phyloP scores from a whole-genome alignment of 345 rosid genomes.

The Toxicodendron radicans region DNA sequence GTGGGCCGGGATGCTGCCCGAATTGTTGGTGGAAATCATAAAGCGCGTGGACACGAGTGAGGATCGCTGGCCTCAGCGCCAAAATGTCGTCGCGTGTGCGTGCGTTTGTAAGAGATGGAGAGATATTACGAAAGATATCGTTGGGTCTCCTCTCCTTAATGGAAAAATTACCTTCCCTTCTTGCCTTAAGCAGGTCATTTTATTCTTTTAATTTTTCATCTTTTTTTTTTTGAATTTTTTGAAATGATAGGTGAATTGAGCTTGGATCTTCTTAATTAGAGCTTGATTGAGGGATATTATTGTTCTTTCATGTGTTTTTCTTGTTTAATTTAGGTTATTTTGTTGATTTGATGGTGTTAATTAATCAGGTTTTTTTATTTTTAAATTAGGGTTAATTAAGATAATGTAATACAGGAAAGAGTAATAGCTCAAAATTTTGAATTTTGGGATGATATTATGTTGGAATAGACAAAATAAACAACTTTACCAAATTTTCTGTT shows the following conservation, averaged over 20 bases:
- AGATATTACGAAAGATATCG: conserved; percentile 59
- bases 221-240: background rate
- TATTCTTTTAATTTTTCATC: background rate
- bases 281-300: background rate
- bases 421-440: too few relatives aligned
- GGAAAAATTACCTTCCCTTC: conserved; percentile 90
- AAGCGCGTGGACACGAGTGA: conserved; percentile 73
- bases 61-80: conserved; percentile 75
- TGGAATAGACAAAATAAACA: too few relatives aligned
- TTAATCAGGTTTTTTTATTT: too few relatives aligned
- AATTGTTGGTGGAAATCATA: conserved; percentile 74
- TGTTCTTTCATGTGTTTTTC: background rate
- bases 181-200: conserved; percentile 73
- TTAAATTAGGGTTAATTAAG: too few relatives aligned
- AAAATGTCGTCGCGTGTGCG: conserved; percentile 67
- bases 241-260: background rate
- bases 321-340: background rate
- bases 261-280: background rate
- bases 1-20: conserved; percentile 82
- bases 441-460: too few relatives aligned
- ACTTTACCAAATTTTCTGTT: too few relatives aligned
- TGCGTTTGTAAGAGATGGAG: conserved; percentile 93
- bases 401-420: too few relatives aligned
- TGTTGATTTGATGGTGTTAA: background rate
- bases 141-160: conserved; percentile 38